A percentile compares a stretch with the other conserved stretches of the same genome.
phyloP scores from a whole-genome alignment of 495 filamentous ascomycete genomes.

The Staphylotrichum tortipilum region DNA sequence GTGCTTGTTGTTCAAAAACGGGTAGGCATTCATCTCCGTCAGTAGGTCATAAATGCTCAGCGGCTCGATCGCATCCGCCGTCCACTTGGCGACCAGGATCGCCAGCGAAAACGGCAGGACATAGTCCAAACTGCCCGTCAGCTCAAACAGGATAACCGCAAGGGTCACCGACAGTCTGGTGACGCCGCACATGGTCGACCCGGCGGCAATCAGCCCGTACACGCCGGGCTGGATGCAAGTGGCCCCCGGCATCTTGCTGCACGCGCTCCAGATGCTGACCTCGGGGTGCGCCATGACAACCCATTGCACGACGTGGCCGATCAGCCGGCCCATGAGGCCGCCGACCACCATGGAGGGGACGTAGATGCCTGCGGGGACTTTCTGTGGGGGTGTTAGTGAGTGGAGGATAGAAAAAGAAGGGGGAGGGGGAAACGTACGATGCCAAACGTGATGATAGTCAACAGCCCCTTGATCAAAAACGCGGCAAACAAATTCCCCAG shows the following conservation, averaged over 20 bases:
- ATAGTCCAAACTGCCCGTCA: constrained; percentile 90
- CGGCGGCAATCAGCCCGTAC: constrained; percentile 89
- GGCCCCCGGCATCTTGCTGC: constrained; percentile 56
- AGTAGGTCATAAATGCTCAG: constrained; percentile 91
- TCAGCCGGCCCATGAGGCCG: constrained; percentile 79
- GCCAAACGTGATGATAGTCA: constrained; percentile 85
- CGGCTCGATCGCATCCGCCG: constrained; percentile 90
- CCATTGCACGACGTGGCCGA: constrained; percentile 84
- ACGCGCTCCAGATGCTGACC: constrained; percentile 63
- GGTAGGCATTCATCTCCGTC: constrained; percentile 95
- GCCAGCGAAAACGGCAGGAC: constrained; percentile 91
- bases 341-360: constrained; percentile 98
- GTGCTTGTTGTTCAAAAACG: constrained; percentile 88
- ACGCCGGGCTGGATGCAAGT: constrained; percentile 92
- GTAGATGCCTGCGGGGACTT: constrained; percentile 93
- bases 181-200: constrained; percentile 96
- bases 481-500: constrained; percentile 63
- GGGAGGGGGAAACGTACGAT: constrained; percentile 37
- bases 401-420: not conserved
- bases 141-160: constrained; percentile 89
- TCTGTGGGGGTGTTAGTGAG: constrained; percentile 29
- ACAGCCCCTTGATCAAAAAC: constrained; percentile 78
- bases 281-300: constrained; percentile 63
- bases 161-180: constrained; percentile 90
- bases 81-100: constrained; percentile 94